Evolutionary conservation across 2,329 filamentous ascomycete species (phyloP).

Genomic region (Mariannaea elegans): DNA sequence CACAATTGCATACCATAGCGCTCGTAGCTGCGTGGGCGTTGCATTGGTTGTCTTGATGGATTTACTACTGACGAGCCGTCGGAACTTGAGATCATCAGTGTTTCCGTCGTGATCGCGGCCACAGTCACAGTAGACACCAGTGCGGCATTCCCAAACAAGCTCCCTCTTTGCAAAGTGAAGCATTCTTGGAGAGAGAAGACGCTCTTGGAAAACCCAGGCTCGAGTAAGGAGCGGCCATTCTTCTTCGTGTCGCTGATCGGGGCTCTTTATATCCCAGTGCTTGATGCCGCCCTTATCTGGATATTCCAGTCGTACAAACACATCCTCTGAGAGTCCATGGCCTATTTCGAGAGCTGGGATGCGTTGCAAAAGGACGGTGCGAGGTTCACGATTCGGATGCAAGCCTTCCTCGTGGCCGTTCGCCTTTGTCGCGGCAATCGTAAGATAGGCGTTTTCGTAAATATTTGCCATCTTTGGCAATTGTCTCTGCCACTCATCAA

Average conservation of each 20-base stretch:
- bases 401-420: constrained; percentile 17
- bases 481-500: constrained; percentile 18
- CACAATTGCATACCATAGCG: constrained; percentile 23
- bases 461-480: constrained; percentile 21
- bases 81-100: constrained; percentile 16
- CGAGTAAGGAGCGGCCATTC: constrained; percentile 26
- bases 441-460: constrained; percentile 22
- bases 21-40: constrained; percentile 15
- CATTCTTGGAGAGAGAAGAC: constrained; percentile 25
- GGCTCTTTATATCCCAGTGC: constrained; percentile 12
- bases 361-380: neutral
- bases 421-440: constrained; percentile 22
- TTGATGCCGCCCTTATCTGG: neutral
- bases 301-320: constrained; percentile 16
- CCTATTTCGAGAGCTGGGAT: constrained; percentile 10
- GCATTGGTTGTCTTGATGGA: constrained; percentile 20
- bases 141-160: constrained; percentile 24
- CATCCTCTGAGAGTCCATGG: constrained; percentile 10
- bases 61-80: constrained; percentile 10
- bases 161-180: constrained; percentile 25
- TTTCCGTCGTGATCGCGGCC: neutral
- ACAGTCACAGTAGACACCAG: constrained; percentile 18
- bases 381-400: neutral
- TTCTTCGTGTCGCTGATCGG: neutral
- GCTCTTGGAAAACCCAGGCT: constrained; percentile 29